These are phyloP conservation scores for Exophiala spinifera DNA, from an alignment of 2,329 filamentous ascomycete genomes.

Conservation along the genomic window DNA sequence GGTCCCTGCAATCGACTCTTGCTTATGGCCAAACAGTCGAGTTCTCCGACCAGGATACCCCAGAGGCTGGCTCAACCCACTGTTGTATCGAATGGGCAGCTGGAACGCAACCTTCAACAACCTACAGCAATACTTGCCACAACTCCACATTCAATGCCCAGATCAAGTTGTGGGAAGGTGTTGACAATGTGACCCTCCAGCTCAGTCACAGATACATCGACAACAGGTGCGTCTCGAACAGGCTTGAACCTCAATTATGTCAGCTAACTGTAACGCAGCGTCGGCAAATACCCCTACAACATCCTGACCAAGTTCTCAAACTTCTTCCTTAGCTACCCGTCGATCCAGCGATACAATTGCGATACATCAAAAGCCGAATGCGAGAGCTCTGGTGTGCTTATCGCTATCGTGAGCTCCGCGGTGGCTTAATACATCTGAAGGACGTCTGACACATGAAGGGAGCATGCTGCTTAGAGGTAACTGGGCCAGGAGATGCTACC, in stretches of 20 bases:
- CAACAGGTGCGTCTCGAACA: slow-evolving; percentile 12
- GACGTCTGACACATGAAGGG: no score
- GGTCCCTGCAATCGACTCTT: not conserved
- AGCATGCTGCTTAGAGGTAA: not conserved
- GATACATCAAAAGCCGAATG: slow-evolving; percentile 21
- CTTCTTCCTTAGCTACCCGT: slow-evolving; percentile 21
- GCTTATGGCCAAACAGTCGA: slow-evolving; percentile 17
- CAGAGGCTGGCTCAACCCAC: slow-evolving; percentile 16
- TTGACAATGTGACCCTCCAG: slow-evolving; percentile 21
- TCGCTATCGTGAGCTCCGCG: slow-evolving; percentile 17
- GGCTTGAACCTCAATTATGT: not conserved
- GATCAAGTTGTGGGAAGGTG: slow-evolving; percentile 22
- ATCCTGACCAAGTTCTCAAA: slow-evolving; percentile 24
- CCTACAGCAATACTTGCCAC: slow-evolving; percentile 14
- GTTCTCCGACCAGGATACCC: slow-evolving; percentile 27
- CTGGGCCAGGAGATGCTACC: not conserved
- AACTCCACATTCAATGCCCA: slow-evolving; percentile 21
- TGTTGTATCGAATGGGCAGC: slow-evolving; percentile 27
- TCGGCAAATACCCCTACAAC: slow-evolving; percentile 24
- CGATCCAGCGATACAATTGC: slow-evolving; percentile 21
- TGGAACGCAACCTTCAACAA: slow-evolving; percentile 15
- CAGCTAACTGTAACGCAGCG: not conserved
- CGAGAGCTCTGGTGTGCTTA: slow-evolving; percentile 14
- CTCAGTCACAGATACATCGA: slow-evolving; percentile 26
- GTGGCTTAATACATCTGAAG: slow-evolving; percentile 13